Percentiles rank a stretch among this genome's conserved stretches.
phyloP scores from a whole-genome alignment of 805 yeast species.

The Sungouiozyma intestinalis region DNA sequence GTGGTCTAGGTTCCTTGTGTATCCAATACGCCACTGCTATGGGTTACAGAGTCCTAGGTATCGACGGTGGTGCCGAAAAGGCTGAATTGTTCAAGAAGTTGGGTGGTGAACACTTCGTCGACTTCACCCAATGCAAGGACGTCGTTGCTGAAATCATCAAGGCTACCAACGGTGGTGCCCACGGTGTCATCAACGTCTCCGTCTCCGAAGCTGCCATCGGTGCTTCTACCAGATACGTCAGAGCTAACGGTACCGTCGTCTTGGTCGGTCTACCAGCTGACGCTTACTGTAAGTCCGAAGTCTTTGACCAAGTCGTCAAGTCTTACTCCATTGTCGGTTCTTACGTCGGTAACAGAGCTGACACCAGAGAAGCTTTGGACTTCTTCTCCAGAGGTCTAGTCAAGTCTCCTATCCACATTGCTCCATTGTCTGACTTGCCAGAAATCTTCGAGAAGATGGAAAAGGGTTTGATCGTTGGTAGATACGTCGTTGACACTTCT shows the following conservation, averaged over 20 bases:
- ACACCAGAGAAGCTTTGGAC: slow-evolving; percentile 56
- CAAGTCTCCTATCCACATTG: slow-evolving; percentile 63
- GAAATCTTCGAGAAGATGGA: slow-evolving; percentile 67
- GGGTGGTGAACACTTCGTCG: slow-evolving; percentile 58
- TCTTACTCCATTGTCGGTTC: slow-evolving; percentile 39
- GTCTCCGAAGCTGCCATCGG: slow-evolving; percentile 44
- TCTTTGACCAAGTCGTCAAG: slow-evolving; percentile 40
- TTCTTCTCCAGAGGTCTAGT: slow-evolving; percentile 65
- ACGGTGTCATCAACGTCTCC: slow-evolving; percentile 58
- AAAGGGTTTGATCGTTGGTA: slow-evolving; percentile 75
- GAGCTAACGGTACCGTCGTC: slow-evolving; percentile 51
- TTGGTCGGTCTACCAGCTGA: slow-evolving; percentile 52
- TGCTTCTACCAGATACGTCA: slow-evolving; percentile 41
- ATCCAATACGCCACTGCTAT: slow-evolving; percentile 67
- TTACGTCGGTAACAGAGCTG: slow-evolving; percentile 44
- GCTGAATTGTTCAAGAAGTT: slow-evolving; percentile 39
- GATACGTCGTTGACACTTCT: slow-evolving; percentile 74
- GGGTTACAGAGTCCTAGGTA: slow-evolving; percentile 62
- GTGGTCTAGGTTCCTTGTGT: slow-evolving; percentile 71
- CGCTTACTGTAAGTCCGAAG: slow-evolving; percentile 37
- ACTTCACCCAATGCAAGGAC: slow-evolving; percentile 43
- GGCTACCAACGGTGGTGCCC: slow-evolving; percentile 55
- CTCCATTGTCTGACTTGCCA: slow-evolving; percentile 63
- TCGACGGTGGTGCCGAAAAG: slow-evolving; percentile 68
- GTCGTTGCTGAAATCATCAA: slow-evolving; percentile 35